phyloP scores from a whole-genome alignment of 2,329 filamentous ascomycete genomes.

The Clonostachys byssicola region DNA sequence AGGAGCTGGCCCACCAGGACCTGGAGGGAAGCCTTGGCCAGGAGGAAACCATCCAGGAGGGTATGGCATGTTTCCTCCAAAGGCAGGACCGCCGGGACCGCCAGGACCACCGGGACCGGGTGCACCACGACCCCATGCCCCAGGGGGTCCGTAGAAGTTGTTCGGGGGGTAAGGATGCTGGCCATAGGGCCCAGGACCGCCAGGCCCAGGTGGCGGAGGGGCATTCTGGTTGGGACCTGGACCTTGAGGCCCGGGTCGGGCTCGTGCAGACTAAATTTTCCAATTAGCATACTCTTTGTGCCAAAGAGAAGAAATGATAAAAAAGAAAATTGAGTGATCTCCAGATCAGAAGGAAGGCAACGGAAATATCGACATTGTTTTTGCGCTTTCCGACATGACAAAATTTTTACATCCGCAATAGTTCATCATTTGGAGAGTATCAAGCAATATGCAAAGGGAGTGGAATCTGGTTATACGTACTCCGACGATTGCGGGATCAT shows the following conservation, averaged over 20 bases:
- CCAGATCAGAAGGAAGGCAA: constrained; percentile 99
- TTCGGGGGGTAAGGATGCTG: constrained; percentile 39
- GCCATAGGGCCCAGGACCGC: constrained; percentile 27
- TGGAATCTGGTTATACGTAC: constrained; percentile 60
- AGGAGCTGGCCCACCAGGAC: constrained; percentile 46
- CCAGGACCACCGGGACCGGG: constrained; percentile 46
- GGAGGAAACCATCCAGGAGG: constrained; percentile 78
- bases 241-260: constrained; percentile 25
- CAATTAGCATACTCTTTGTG: neutral
- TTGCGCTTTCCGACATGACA: constrained; percentile 86
- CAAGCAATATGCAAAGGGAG: neutral
- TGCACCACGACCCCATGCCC: constrained; percentile 43
- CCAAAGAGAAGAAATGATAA: neutral
- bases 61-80: constrained; percentile 72
- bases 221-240: constrained; percentile 17
- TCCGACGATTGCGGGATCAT: constrained; percentile 94
- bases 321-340: constrained; percentile 17
- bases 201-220: constrained; percentile 17
- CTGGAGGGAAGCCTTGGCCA: constrained; percentile 16
- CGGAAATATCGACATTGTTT: constrained; percentile 97
- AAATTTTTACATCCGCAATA: constrained; percentile 93
- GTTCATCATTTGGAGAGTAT: constrained; percentile 67
- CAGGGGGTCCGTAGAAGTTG: constrained; percentile 44
- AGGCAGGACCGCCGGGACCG: constrained; percentile 51
- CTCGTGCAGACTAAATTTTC: constrained; percentile 16